Conservation (phyloP, 2,329 filamentous ascomycete genomes). For the Aspergillus oerlinghausenensis region DNA sequence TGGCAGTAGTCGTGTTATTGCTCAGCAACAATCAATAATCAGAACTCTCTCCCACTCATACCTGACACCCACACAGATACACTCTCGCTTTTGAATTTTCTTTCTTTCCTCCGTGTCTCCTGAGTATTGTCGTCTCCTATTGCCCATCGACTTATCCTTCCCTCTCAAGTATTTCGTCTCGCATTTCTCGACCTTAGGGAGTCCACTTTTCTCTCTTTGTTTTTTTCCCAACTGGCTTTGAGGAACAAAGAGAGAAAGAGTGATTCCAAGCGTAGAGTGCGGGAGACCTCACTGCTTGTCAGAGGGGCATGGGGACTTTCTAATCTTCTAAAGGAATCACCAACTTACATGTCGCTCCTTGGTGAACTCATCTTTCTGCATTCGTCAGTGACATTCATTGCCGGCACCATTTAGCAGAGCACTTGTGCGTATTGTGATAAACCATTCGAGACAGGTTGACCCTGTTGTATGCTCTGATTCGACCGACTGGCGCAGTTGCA, state of each 20-base stretch:
- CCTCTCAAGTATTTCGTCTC: not conserved
- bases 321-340: not conserved
- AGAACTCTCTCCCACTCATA: not conserved
- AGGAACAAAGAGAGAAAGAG: not conserved
- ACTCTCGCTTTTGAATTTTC: not conserved
- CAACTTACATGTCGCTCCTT: not conserved
- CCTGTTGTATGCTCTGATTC: conserved; percentile 16
- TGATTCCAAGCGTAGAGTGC: not conserved
- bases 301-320: not conserved
- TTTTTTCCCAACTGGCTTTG: not conserved
- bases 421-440: not conserved
- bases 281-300: not conserved
- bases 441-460: conserved; percentile 21
- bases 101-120: not conserved
- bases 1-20: not conserved
- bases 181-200: not conserved
- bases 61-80: not conserved
- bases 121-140: not conserved
- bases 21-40: not conserved
- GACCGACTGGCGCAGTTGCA: conserved; percentile 7
- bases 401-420: not conserved
- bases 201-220: not conserved
- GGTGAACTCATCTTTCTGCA: not conserved
- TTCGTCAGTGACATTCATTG: not conserved
- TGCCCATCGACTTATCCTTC: not conserved